These are phyloP conservation scores for Tuber calosporum DNA, from an alignment of 495 filamentous ascomycete genomes.

Conservation along the genomic window DNA sequence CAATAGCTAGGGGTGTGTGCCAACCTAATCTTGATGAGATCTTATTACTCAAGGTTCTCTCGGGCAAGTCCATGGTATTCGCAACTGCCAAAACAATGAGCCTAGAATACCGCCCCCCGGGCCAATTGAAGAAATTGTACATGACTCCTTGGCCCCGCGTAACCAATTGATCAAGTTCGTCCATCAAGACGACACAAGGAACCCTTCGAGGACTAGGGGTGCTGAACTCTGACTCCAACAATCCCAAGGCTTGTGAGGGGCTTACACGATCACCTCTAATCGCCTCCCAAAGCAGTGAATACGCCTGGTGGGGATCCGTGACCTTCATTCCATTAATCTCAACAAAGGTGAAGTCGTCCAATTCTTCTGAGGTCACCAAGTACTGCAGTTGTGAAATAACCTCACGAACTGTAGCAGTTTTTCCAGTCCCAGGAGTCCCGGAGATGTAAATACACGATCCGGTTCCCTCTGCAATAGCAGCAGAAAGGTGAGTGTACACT, in stretches of 20 bases:
- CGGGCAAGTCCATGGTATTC: slow-evolving; percentile 98
- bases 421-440: slow-evolving; percentile 97
- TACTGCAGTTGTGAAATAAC: slow-evolving; percentile 82
- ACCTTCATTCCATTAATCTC: slow-evolving; percentile 99
- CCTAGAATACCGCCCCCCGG: slow-evolving; percentile 78
- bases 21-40: slow-evolving; percentile 80
- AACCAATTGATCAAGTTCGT: slow-evolving; percentile 95
- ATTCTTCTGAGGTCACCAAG: slow-evolving; percentile 77
- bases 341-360: slow-evolving; percentile 98
- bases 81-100: slow-evolving; percentile 95
- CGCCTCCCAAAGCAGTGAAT: slow-evolving; percentile 92
- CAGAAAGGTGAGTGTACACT: slow-evolving; percentile 88
- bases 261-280: slow-evolving; percentile 87
- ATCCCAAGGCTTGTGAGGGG: slow-evolving; percentile 80
- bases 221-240: slow-evolving; percentile 86
- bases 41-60: slow-evolving; percentile 94
- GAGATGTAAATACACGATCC: slow-evolving; percentile 98
- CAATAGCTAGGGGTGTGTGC: not conserved
- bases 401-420: slow-evolving; percentile 95
- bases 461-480: slow-evolving; percentile 85
- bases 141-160: slow-evolving; percentile 97
- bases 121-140: slow-evolving; percentile 99
- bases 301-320: slow-evolving; percentile 94
- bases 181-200: slow-evolving; percentile 97
- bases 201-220: slow-evolving; percentile 81